Base-by-base conservation (phyloP, 768 basidiomycete genomes). In the Phaeotremella skinneri region DNA sequence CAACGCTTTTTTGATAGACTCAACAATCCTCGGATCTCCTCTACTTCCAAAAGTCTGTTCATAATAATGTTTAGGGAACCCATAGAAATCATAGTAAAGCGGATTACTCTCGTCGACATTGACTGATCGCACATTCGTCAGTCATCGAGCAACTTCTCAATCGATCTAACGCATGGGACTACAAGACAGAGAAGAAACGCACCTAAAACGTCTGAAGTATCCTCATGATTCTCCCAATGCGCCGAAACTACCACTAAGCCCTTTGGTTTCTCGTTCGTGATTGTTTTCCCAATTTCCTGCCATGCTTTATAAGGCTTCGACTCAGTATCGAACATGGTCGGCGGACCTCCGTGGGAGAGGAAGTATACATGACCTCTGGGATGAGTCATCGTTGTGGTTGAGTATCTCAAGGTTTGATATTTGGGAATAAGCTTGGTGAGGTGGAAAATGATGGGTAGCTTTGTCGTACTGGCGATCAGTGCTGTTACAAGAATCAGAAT, bases 301-400 rank as follows among this genome's bases (percentile, higher is more conserved):
- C 74, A 76, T 16, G 69, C 70, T 32, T 66, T 56, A 48, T 74
- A 76, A 14, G 72, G 63, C 41, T 57, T 43, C 5, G 60, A 54
- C 11, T 48, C 29, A 17, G 58, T 56, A 20, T 68, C 68, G 55
- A 66, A 70, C 59, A 73, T 64, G 20, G 63, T 64, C 9, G 70
- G 69, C 31, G 74, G 74, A 23, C 72, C 74, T 3, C 74, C 74
- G 56, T 76, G 74, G 13, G 74, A 76, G 31, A 76, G 55, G 56
- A 73, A 76, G 58, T 73, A 76, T 4, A 72, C 74, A 21, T 70
- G 66, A 14, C 65, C 70, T 30, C 60, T 31, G 5, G 62, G 5
- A 7, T 17, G 17, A 21, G 37, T 37, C 16, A 31, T 57, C 55
- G 50, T 59, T 37, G 29, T 20, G 34, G 52, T 39, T 23, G 4